Base-by-base conservation (phyloP, 75 land plant genomes). In the Sequoia sempervirens region DNA sequence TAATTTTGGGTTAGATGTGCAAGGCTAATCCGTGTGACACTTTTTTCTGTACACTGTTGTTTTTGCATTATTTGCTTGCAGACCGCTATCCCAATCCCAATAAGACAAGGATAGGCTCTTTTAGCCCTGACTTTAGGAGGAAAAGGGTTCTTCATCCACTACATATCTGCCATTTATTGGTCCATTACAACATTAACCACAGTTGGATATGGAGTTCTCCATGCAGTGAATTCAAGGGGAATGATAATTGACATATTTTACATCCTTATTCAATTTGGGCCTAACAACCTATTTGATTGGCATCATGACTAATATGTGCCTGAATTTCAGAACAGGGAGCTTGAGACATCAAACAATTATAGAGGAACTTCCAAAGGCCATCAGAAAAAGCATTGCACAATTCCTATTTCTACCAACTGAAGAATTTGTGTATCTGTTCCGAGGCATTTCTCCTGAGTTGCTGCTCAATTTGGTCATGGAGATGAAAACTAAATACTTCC, bases 401-500 rank as follows among this genome's bases (percentile, higher is more conserved):
- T 88, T 88, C 53, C 80, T 94, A 45, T 92, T 92, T 66, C 86
- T 92, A 11, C 90, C 92, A 23, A 87, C 86, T 1, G 89, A 89
- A 30, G 88, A 92, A 84, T 81, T 86, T 15, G 93, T 90, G 43
- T 94, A 90, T 84, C 89, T 94, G 10, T 94, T 92, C 82, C 86
- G 89, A 18, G 92, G 91, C 75, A 89, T 91, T 28, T 94, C 96
- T 5, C 85, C 32, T 54, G 92, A 94, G 68, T 86, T 87, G 38
- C 88, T 92, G 6, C 53, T 89, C 36, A 88, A 84, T 47, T 84
- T 94, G 94, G 94, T 91, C n/a, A 84, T 93, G 26, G 90, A 91
- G 86, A 91, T 94, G 93, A 94, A 90, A 70, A 90, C 92, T 28
- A 93, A 94, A 83, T 94, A 93, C 83, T 87, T 93, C 38, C 93